Conservation (phyloP, 2,329 filamentous ascomycete genomes). For the Xylaria sp. region DNA sequence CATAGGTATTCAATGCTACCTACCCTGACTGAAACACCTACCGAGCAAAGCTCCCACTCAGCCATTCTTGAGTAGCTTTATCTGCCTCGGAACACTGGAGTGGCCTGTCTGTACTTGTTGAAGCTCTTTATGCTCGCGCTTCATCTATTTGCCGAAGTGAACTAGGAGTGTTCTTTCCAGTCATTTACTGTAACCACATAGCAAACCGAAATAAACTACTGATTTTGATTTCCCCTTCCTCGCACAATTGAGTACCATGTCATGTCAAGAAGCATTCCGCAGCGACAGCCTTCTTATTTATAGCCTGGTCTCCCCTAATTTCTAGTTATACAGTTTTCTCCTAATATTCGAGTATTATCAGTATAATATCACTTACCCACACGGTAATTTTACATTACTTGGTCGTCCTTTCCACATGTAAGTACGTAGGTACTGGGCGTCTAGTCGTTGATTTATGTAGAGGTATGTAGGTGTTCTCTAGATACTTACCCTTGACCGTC, state of each 20-base stretch:
- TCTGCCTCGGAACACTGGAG: background rate
- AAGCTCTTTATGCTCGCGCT: background rate
- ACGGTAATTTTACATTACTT: background rate
- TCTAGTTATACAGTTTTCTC: background rate
- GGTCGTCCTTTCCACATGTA: background rate
- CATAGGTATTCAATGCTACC: background rate
- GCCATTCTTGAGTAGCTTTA: background rate
- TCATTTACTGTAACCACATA: background rate
- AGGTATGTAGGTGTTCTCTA: background rate
- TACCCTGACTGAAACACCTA: background rate
- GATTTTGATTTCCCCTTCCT: background rate
- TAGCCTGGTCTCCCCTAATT: background rate
- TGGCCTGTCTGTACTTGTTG: background rate
- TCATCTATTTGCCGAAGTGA: background rate
- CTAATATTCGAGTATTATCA: background rate
- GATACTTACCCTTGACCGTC: background rate
- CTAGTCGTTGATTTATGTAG: background rate
- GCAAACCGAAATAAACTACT: background rate
- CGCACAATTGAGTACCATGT: background rate
- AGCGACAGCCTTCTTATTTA: background rate
- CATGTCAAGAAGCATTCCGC: background rate
- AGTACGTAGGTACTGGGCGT: background rate
- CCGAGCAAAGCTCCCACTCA: background rate
- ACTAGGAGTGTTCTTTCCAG: background rate
- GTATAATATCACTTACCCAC: too few relatives aligned